Base-by-base conservation (phyloP, 2,329 filamentous ascomycete genomes). In the Fonsecaea pedrosoi region DNA sequence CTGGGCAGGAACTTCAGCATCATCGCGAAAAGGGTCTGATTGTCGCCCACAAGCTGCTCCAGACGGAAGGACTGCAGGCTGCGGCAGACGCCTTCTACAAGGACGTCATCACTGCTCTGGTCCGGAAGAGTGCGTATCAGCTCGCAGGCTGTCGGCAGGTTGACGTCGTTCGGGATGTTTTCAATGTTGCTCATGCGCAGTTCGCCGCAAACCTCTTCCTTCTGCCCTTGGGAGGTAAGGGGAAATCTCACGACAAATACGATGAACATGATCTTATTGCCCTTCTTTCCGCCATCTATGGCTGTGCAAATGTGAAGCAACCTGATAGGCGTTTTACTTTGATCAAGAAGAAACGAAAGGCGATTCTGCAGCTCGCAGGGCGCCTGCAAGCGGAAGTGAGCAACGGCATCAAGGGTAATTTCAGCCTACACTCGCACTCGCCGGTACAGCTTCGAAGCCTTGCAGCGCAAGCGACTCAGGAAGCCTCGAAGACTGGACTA, bases 381-480 rank as follows among this genome's bases (percentile, higher is more conserved):
- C 75, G 88, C 1, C 80, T 92, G 50, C 87, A 92, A 77, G 78
- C 84, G 8, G 87, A 88, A 64, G 86, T 91, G 71, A 89, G 89
- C 78, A 78, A 85, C 32, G 82, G 85, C 61, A 84, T 83, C 37
- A 77, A 82, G 25, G 82, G 81, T n/a, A 83, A 85, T 0, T 75
- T 87, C 42, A 84, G 89, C 66, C 83, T 86, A 0, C 81, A 82
- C 1, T 74, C 85, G 21, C 77, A 61, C 79, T 82, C 72, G 75
- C 80, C 38, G 3, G 84, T 55, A 76, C 84, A 67, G 79, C 82
- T 67, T n/a, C 64, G 61, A 45, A 67, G 35, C 15, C 56, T 59
- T 34, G 54, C 48, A 8, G 35, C 40, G n/a, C 60, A 65, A 15
- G 67, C 58, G 13, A 54, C 65, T 15, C 61, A 60, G 25, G 42